A percentile compares a stretch with the other conserved stretches of the same genome.
These are phyloP conservation scores for Phytopythium oedochilum DNA, from an alignment of 352 stramenopile species.

Conservation along the genomic window DNA sequence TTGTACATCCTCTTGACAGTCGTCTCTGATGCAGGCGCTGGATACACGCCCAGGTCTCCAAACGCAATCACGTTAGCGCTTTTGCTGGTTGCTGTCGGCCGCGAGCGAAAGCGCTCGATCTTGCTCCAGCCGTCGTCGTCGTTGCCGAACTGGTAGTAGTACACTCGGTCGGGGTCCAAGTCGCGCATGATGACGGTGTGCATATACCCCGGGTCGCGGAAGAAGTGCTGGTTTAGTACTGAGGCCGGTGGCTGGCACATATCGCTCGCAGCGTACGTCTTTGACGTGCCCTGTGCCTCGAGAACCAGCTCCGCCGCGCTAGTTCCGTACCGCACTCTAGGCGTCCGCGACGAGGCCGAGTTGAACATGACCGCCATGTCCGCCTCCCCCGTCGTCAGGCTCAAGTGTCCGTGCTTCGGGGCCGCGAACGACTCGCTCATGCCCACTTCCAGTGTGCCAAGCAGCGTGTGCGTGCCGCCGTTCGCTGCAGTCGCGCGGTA, in stretches of 20 bases:
- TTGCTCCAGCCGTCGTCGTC: conserved; percentile 40
- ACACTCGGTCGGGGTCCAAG: conserved; percentile 31
- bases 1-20: conserved; percentile 51
- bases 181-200: conserved; percentile 53
- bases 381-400: conserved; percentile 37
- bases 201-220: conserved; percentile 58
- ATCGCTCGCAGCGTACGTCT: conserved; percentile 50
- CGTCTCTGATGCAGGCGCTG: conserved; percentile 38
- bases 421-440: conserved; percentile 50
- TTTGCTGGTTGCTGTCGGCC: conserved; percentile 19
- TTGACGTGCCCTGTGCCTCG: conserved; percentile 28
- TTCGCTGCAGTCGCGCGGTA: conserved; percentile 9
- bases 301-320: conserved; percentile 15
- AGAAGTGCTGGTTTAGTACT: conserved; percentile 27
- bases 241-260: conserved; percentile 64
- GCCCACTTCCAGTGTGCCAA: conserved; percentile 28
- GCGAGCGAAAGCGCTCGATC: conserved; percentile 33
- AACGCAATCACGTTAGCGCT: conserved; percentile 57
- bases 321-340: conserved; percentile 36
- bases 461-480: conserved; percentile 11
- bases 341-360: conserved; percentile 43
- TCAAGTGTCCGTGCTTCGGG: conserved; percentile 72
- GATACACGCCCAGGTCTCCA: conserved; percentile 51
- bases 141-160: conserved; percentile 69
- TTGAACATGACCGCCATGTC: conserved; percentile 77